Evolutionary conservation across 208 protist species (phyloP).

Genomic region (Leptomonas seymouri): DNA sequence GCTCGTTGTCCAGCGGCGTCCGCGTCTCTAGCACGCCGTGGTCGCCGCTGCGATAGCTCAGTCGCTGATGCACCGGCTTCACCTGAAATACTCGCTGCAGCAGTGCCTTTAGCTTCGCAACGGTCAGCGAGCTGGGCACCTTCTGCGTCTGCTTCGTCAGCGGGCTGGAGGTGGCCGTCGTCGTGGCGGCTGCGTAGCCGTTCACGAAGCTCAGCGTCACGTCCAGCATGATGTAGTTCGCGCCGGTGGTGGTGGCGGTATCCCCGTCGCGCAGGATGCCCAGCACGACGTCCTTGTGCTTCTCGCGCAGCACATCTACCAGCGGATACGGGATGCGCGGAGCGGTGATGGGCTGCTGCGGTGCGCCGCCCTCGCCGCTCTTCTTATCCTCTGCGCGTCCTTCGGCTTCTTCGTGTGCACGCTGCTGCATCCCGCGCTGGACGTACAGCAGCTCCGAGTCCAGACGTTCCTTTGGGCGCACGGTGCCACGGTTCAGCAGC

Average conservation of each 20-base stretch:
- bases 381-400: neutral
- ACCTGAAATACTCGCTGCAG: constrained; percentile 73
- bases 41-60: constrained; percentile 74
- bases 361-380: neutral
- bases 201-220: constrained; percentile 66
- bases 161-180: neutral
- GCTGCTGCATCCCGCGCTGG: constrained; percentile 73
- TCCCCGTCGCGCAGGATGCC: constrained; percentile 73
- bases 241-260: constrained; percentile 66
- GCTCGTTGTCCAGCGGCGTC: constrained; percentile 66
- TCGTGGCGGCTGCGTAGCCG: constrained; percentile 28
- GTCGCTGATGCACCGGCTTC: constrained; percentile 54
- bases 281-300: constrained; percentile 89
- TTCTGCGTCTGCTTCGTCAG: constrained; percentile 29
- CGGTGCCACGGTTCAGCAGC: constrained; percentile 75
- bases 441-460: constrained; percentile 91
- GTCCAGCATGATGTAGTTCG: constrained; percentile 66
- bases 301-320: constrained; percentile 61
- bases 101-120: constrained; percentile 84
- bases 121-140: constrained; percentile 77
- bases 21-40: constrained; percentile 56
- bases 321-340: constrained; percentile 47
- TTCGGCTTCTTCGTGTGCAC: constrained; percentile 23
- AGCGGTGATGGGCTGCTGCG: neutral
- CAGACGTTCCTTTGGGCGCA: constrained; percentile 80